Evolutionary conservation across 495 filamentous ascomycete genomes (phyloP).

Genomic region (Astrothelium macrocarpum): DNA sequence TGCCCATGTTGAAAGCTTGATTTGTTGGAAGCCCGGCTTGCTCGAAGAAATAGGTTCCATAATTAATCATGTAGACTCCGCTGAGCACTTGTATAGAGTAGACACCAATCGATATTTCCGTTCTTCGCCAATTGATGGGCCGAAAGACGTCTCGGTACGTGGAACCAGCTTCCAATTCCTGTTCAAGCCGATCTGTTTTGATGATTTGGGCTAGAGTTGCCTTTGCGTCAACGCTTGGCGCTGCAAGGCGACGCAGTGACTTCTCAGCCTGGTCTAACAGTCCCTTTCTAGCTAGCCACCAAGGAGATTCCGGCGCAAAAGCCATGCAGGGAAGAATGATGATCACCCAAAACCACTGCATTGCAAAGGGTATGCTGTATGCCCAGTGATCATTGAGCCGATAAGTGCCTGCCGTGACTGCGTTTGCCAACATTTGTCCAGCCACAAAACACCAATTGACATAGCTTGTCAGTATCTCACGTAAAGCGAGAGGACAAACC

Average conservation of each 20-base stretch:
- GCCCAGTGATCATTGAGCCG: slow-evolving; percentile 27
- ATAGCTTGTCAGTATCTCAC: slow-evolving; percentile 29
- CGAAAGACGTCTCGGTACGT: slow-evolving; percentile 33
- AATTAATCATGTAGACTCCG: slow-evolving; percentile 72
- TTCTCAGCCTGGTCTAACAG: slow-evolving; percentile 29
- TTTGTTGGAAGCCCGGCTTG: slow-evolving; percentile 49
- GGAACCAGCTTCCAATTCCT: slow-evolving; percentile 29
- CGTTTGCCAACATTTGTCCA: slow-evolving; percentile 44
- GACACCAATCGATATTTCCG: slow-evolving; percentile 37
- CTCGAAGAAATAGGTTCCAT: slow-evolving; percentile 68
- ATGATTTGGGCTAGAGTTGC: slow-evolving; percentile 33
- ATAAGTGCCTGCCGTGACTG: slow-evolving; percentile 36
- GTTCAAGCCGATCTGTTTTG: slow-evolving; percentile 31
- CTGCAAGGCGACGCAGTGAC: slow-evolving; percentile 28
- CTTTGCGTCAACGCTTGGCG: slow-evolving; percentile 31
- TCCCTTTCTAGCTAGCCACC: slow-evolving; percentile 35
- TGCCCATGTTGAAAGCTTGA: slow-evolving; percentile 33
- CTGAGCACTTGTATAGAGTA: slow-evolving; percentile 79
- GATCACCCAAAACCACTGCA: slow-evolving; percentile 38
- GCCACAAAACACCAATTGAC: slow-evolving; percentile 42
- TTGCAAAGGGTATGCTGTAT: slow-evolving; percentile 33
- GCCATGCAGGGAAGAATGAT: slow-evolving; percentile 29
- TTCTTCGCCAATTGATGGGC: slow-evolving; percentile 30
- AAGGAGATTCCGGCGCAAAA: slow-evolving; percentile 33
- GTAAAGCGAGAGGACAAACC: slow-evolving; percentile 24